These are phyloP conservation scores for Dictyostelium purpureum DNA, from an alignment of 78 protist species.

Conservation along the genomic window DNA sequence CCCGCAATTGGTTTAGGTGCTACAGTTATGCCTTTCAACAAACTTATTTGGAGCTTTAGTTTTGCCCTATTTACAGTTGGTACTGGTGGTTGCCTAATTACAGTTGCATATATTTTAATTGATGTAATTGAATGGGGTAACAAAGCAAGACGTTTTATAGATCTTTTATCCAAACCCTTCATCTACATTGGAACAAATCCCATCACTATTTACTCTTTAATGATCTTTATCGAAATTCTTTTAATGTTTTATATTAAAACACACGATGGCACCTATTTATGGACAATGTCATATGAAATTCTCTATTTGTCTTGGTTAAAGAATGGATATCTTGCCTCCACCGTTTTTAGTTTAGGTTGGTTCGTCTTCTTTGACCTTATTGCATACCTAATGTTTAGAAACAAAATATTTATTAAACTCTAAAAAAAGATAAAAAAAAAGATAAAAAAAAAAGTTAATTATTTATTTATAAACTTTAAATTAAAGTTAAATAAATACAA, in stretches of 20 bases:
- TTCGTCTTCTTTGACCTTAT: slow-evolving; percentile 41
- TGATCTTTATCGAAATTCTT: slow-evolving; percentile 67
- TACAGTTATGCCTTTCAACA: slow-evolving; percentile 34
- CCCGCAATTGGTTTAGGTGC: not conserved
- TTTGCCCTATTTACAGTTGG: slow-evolving; percentile 63
- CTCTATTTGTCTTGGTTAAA: slow-evolving; percentile 47
- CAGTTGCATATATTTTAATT: not conserved
- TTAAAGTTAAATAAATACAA: not conserved
- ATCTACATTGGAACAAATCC: slow-evolving; percentile 68
- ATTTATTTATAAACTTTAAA: too few relatives aligned
- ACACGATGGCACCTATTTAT: not conserved
- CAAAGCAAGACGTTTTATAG: not conserved
- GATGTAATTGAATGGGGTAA: slow-evolving; percentile 12
- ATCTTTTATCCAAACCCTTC: not conserved
- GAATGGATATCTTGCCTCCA: slow-evolving; percentile 39
- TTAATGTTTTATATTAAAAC: slow-evolving; percentile 51
- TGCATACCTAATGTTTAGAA: slow-evolving; percentile 57
- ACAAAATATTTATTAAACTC: slow-evolving; percentile 55
- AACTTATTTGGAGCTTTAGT: slow-evolving; percentile 60
- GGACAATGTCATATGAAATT: slow-evolving; percentile 7
- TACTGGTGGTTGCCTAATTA: slow-evolving; percentile 11
- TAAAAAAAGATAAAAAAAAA: not conserved
- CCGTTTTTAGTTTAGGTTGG: slow-evolving; percentile 42
- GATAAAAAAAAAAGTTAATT: not conserved
- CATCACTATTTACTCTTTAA: slow-evolving; percentile 55